phyloP scores from a whole-genome alignment of 257 asterid genomes.

The Rauvolfia tetraphylla region DNA sequence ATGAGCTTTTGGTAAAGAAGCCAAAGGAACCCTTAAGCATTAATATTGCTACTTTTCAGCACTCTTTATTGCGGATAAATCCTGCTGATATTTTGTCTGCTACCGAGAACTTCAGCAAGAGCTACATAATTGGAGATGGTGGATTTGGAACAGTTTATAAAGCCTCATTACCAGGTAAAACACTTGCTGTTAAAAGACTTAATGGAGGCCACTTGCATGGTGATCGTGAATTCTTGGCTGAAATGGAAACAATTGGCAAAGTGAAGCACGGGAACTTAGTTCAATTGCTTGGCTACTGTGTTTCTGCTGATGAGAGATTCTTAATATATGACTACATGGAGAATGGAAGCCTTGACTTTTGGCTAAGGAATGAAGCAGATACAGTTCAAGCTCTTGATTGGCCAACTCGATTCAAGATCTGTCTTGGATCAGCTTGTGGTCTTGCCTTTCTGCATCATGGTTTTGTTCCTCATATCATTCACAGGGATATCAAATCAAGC shows the following conservation, averaged over 20 bases:
- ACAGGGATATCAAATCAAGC: constrained; percentile 79
- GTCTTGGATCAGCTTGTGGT: constrained; percentile 63
- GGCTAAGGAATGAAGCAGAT: constrained; percentile 52
- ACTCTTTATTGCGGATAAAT: constrained; percentile 49
- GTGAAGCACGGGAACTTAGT: constrained; percentile 66
- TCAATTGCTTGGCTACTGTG: constrained; percentile 64
- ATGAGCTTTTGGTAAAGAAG: constrained; percentile 42
- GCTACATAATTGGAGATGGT: constrained; percentile 68
- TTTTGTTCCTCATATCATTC: constrained; percentile 71
- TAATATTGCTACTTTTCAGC: constrained; percentile 73
- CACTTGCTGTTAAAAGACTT: constrained; percentile 66
- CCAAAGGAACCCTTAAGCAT: constrained; percentile 65
- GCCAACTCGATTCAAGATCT: constrained; percentile 71
- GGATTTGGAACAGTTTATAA: constrained; percentile 74
- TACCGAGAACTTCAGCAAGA: constrained; percentile 67
- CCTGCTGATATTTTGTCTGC: constrained; percentile 58
- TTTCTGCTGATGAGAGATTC: constrained; percentile 57
- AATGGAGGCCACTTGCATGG: constrained; percentile 60
- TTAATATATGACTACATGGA: constrained; percentile 78
- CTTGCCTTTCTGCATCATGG: constrained; percentile 80
- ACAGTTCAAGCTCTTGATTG: constrained; percentile 43
- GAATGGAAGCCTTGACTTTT: constrained; percentile 72
- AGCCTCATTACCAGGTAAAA: constrained; percentile 46
- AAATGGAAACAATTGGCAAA: constrained; percentile 82
- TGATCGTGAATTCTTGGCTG: constrained; percentile 71